Evolutionary conservation across 2,329 filamentous ascomycete genomes (phyloP), one percentile per base, ranked within the genome.

Genomic region (Trichoderma sp.): DNA sequence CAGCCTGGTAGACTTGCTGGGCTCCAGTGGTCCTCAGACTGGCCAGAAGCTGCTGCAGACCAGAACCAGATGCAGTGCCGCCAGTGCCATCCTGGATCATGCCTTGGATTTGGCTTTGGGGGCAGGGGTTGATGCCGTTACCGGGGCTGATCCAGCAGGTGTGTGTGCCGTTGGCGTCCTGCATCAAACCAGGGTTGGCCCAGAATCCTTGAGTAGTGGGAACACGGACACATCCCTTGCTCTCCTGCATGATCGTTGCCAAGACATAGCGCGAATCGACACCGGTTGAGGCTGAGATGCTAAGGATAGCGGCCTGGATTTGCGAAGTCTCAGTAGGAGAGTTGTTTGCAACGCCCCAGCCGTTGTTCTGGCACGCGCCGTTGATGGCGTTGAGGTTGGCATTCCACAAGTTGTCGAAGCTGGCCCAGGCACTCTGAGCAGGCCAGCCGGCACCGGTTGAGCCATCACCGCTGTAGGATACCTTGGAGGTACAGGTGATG

Each of bases 241-340:
- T 85, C 78, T 87, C 85, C 77, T 87, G 85, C 80, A 87, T 82
- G 41, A 87, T 76, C 73, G 86, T 80, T 21, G 85, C 83, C n/a
- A 87, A 80, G 78, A 87, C 85, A 74, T 85, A 85, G 62, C 85
- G 84, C 60, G 79, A 76, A 75, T 86, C 85, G 38, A 87, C 79
- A 14, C 78, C 76, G 0, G 80, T 77, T 8, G 75, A 64, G 16
- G 68, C 60, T 6, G 84, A 79, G 16, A 85, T 80, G 12, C 77
- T 69, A 53, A 82, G 75, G 74, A 87, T 86, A 62, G 80, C 79
- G 64, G 73, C 50, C 12, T 71, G 29, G 24, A 73, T 75, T 33
- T 75, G 66, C 29, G 24, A 38, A 41, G 59, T 33, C 75, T 78
- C 72, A 5, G n/a, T 29, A 11, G 50, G 31, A 63, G 69, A 72